Conservation (phyloP, 2,329 filamentous ascomycete genomes). For the Colletotrichum limetticola region DNA sequence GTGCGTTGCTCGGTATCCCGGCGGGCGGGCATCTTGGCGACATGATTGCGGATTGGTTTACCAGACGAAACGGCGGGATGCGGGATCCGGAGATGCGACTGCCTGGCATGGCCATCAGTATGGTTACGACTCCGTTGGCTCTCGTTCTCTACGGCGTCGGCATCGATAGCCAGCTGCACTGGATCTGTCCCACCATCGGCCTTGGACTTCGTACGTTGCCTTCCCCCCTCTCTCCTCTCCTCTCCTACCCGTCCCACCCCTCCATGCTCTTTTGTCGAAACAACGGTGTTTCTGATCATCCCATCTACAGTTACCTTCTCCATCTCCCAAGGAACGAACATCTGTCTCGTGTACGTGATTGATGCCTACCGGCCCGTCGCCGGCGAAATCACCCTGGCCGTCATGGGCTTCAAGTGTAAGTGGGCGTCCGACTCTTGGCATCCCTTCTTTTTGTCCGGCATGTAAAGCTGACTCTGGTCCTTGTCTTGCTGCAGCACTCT, state of each 20-base stretch:
- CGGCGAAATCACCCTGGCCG: slow-evolving; percentile 64
- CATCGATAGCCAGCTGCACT: slow-evolving; percentile 58
- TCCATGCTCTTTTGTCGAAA: not conserved
- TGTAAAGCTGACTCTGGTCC: slow-evolving; percentile 21
- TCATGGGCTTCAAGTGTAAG: slow-evolving; percentile 66
- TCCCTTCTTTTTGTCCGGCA: not conserved
- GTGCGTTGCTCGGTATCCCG: slow-evolving; percentile 59
- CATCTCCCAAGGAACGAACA: slow-evolving; percentile 65
- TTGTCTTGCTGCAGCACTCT: slow-evolving; percentile 50
- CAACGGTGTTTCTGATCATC: slow-evolving; percentile 18
- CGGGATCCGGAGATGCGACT: slow-evolving; percentile 71
- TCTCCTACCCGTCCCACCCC: not conserved
- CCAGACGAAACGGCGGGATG: slow-evolving; percentile 63
- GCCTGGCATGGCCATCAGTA: slow-evolving; percentile 61
- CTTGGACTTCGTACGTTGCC: slow-evolving; percentile 60
- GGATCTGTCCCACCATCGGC: slow-evolving; percentile 67
- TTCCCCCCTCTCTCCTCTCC: too few species aligned
- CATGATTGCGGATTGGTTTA: slow-evolving; percentile 59
- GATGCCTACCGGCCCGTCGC: slow-evolving; percentile 68
- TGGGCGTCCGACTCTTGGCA: not conserved
- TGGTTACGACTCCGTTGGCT: slow-evolving; percentile 59
- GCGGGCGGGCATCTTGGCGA: slow-evolving; percentile 61
- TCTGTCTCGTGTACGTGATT: slow-evolving; percentile 67
- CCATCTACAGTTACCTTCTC: slow-evolving; percentile 60
- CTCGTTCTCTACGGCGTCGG: slow-evolving; percentile 60